A percentile compares a stretch with the other conserved stretches of the same genome.
These are phyloP conservation scores for Phytophthora sojae DNA, from an alignment of 352 stramenopile genomes.

Conservation along the genomic window DNA sequence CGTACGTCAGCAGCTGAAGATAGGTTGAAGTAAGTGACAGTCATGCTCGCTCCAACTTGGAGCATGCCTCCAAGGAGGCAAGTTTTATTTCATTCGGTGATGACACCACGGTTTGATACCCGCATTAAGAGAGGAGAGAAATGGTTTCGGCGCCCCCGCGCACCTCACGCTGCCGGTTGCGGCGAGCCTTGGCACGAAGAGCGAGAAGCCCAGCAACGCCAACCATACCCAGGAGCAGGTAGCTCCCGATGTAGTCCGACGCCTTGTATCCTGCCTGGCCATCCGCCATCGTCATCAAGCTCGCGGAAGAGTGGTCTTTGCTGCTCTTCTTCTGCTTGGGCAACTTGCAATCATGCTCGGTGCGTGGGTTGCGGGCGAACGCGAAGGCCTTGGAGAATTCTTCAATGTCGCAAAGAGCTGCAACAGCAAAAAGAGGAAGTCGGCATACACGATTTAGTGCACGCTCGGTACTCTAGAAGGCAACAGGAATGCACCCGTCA, in stretches of 20 bases:
- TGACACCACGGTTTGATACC: not conserved
- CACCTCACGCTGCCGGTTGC: slow-evolving; percentile 27
- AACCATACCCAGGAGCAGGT: slow-evolving; percentile 66
- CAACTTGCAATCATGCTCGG: slow-evolving; percentile 55
- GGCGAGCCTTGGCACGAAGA: slow-evolving; percentile 46
- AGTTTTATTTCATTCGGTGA: too few species aligned
- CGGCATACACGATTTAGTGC: not conserved
- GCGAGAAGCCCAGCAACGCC: slow-evolving; percentile 57
- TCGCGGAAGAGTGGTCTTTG: slow-evolving; percentile 28
- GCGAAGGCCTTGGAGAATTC: slow-evolving; percentile 66
- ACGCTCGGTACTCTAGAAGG: not conserved
- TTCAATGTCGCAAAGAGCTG: slow-evolving; percentile 66
- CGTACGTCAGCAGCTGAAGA: slow-evolving; percentile 16
- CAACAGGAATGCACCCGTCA: not conserved
- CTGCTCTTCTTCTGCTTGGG: slow-evolving; percentile 38
- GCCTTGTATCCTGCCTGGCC: slow-evolving; percentile 18
- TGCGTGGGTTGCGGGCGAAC: slow-evolving; percentile 62
- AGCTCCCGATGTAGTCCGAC: slow-evolving; percentile 63
- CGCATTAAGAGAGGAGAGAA: slow-evolving; percentile 39
- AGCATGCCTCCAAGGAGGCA: too few species aligned
- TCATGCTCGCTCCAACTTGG: not conserved
- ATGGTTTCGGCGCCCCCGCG: slow-evolving; percentile 24
- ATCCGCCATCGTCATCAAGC: slow-evolving; percentile 19
- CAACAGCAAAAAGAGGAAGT: slow-evolving; percentile 5
- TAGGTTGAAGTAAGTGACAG: slow-evolving; percentile 8